phyloP scores from a whole-genome alignment of 371 early-diverging fungal species.

The Zychaea mexicana region DNA sequence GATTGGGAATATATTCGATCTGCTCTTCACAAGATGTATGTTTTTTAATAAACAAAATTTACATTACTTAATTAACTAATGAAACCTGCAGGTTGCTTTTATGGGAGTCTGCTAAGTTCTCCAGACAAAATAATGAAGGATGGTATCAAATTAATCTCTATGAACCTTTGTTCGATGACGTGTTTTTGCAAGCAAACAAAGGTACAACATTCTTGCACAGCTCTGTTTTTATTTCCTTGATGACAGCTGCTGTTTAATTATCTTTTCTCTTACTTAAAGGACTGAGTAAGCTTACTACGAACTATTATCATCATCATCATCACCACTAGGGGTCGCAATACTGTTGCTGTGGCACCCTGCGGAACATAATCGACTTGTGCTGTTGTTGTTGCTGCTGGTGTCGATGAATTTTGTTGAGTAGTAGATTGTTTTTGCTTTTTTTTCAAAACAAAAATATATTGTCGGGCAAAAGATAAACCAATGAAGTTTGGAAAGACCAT shows the following conservation, averaged over 20 bases:
- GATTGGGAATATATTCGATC: neutral
- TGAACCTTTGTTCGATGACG: neutral
- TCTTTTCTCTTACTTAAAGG: neutral
- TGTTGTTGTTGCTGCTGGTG: neutral
- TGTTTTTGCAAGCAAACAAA: neutral
- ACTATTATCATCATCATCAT: neutral
- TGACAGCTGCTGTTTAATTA: neutral
- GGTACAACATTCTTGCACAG: neutral
- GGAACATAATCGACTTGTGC: neutral
- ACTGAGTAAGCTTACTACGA: neutral
- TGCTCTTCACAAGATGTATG: neutral
- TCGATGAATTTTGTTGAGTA: neutral
- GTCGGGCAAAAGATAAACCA: neutral
- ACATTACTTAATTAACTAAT: neutral
- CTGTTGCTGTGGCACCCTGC: no score
- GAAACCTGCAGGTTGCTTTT: neutral
- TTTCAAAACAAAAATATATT: neutral
- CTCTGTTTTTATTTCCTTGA: neutral
- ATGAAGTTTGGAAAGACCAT: neutral
- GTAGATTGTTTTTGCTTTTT: neutral
- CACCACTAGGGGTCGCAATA: no score
- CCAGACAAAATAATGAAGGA: neutral
- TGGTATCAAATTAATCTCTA: neutral
- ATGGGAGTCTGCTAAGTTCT: neutral
- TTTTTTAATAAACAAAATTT: neutral